phyloP scores from a whole-genome alignment of 1,284 basidiomycete genomes.

The Trametes hirsuta region DNA sequence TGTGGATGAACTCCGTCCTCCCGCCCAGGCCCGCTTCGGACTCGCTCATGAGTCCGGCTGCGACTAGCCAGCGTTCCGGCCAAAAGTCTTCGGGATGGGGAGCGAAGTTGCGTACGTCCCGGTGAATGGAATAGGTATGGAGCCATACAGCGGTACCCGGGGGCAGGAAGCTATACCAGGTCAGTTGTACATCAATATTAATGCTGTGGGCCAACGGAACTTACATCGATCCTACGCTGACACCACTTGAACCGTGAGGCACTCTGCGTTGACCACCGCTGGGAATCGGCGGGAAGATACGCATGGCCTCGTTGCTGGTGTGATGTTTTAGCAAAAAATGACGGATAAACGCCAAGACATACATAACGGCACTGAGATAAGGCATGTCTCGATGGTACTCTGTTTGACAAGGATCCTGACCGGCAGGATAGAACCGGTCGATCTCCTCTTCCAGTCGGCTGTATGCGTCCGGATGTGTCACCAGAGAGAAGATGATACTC shows the following conservation, averaged over 20 bases:
- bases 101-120: constrained; percentile 35
- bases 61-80: constrained; percentile 36
- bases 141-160: constrained; percentile 28
- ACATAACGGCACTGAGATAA: constrained; percentile 37
- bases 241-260: constrained; percentile 20
- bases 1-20: constrained; percentile 15
- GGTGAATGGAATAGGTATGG: constrained; percentile 30
- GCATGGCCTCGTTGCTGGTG: constrained; percentile 57
- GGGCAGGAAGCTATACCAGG: constrained; percentile 22
- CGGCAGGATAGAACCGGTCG: constrained; percentile 31
- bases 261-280: constrained; percentile 54
- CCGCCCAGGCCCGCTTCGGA: neutral
- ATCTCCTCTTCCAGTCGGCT: constrained; percentile 30
- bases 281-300: constrained; percentile 57
- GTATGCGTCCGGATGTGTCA: constrained; percentile 24
- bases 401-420: constrained; percentile 25
- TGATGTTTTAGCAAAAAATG: neutral
- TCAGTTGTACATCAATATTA: too few relatives aligned
- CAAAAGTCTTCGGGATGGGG: constrained; percentile 28
- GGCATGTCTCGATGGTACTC: constrained; percentile 29
- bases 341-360: constrained; percentile 29
- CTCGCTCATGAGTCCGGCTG: neutral
- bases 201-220: constrained; percentile 1
- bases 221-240: constrained; percentile 30
- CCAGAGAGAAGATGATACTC: constrained; percentile 26